phyloP scores from a whole-genome alignment of 2,329 filamentous ascomycete species.

The Hypomyces perniciosus region DNA sequence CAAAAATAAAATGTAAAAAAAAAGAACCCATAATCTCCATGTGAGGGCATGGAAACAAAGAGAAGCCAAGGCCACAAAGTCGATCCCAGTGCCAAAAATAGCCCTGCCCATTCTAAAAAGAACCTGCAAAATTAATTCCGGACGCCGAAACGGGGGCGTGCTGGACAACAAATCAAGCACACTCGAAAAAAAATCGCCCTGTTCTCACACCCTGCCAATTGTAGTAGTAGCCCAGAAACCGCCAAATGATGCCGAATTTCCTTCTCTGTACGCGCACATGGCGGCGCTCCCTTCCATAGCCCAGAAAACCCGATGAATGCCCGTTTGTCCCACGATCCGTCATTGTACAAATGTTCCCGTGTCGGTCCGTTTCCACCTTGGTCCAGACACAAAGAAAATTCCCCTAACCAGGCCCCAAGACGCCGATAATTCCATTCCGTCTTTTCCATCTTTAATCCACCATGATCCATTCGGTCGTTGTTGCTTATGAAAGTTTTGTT shows the following conservation, averaged over 20 bases:
- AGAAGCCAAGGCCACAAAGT: too few species aligned
- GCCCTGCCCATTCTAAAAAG: too few species aligned
- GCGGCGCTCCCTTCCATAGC: not conserved
- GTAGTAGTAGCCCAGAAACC: not conserved
- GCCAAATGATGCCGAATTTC: not conserved
- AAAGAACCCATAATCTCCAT: not conserved
- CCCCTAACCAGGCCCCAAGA: constrained; percentile 7
- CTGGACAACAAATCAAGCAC: too few species aligned
- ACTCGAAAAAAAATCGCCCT: too few species aligned
- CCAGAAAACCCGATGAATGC: not conserved
- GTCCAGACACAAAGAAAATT: too few species aligned
- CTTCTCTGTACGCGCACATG: not conserved
- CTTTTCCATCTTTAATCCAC: not conserved
- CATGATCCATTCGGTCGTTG: not conserved
- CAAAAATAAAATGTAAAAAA: not conserved
- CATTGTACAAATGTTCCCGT: not conserved
- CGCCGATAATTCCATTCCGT: constrained; percentile 1
- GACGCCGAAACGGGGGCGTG: too few species aligned
- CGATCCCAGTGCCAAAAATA: too few species aligned
- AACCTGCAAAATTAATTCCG: too few species aligned
- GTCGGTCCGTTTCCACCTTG: not conserved
- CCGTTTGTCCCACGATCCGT: not conserved
- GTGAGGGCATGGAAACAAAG: too few species aligned
- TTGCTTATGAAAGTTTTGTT: not conserved
- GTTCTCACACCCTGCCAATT: too few species aligned